Base-by-base conservation (phyloP, 805 yeast species). In the Yarrowia phangngaensis region DNA sequence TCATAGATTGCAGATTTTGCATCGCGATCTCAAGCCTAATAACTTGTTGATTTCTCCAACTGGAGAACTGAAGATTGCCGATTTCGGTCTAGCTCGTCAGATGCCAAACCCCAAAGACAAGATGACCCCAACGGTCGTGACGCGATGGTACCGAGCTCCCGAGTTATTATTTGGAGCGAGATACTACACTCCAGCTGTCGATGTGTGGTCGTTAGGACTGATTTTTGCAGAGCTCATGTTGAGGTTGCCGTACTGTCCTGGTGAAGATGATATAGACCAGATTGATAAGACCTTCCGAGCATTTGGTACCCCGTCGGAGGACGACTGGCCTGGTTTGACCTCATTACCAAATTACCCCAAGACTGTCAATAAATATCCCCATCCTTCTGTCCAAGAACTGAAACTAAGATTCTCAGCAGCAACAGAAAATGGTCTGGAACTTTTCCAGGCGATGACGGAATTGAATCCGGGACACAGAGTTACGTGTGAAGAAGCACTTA, bases 81-180 rank as follows among this genome's bases (percentile, higher is more conserved):
- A 92, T 85, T 92, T 92, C 70, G 98, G 98, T 56, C 71, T 90
- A 34, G 97, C 97, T 0, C 70, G 98, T 54, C 76, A 89, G 2
- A 69, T 86, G 51, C 90, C 94, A 0, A 34, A 59, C 17, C 85
- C 89, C 0, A 58, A 59, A 35, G 77, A 80, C 34, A 77, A 79
- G 52, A 69, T 92, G 63, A 85, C 97, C 0, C 84, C 95, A 2
- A 90, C 89, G 54, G 99, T 92, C 4, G 98, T 92, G 1, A 92
- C 99, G 2, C 69, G 97, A 53, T 92, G 99, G 99, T 92, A 92
- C 65, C 70, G 97, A 50, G 95, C 97, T 0, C 99, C 99, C 0
- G 99, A 92, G 60, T 69, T 92, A 36, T 68, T 92, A 17, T 78
- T 90, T 53, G 97, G 96, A 1, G 83, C 96, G 0, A 74, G 82